Evolutionary conservation across 352 stramenopile genomes (phyloP), one percentile per base, ranked within the genome.

Genomic region (Pythium vanterpoolii): DNA sequence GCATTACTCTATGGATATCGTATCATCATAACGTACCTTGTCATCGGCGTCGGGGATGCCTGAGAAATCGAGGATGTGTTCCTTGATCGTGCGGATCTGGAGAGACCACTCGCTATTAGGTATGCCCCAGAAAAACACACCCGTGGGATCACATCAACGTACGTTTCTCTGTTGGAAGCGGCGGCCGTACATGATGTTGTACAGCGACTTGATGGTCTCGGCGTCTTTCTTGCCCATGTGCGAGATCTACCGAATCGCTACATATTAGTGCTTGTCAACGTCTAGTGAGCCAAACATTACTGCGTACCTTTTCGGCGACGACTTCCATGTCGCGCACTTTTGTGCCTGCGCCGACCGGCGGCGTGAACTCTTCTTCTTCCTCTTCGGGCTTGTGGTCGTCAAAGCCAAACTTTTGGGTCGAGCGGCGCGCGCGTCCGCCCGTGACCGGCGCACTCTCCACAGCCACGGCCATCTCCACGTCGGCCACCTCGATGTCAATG

Each of bases 121-220:
- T 10, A 59, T 21, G 21, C 19, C 5, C 9, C 34, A 1, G 46
- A 21, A 51, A 7, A 28, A 16, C 18, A 19, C 31, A 28, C 30
- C 16, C 39, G 7, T 36, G 2, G 4, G 16, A 28, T 4, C n/a
- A 5, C 8, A 24, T 48, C 16, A 10, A 74, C 78, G 48, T 71
- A 91, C 84, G 50, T 91, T 89, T 49, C 87, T 87, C 54, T 79
- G 69, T 74, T 90, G 81, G 69, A 87, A 93, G 23, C 84, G 84
- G 28, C 84, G 79, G 19, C 69, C 65, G 59, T 84, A 93, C 78
- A 93, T 88, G 60, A 89, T 74, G 48, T 53, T 78, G 66, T 93
- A 93, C n/a, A 93, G 78, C 60, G 81, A 74, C 62, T 89, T 90
- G 60, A 89, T 66, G 58, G 78, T 78, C 46, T 93, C 84, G 4